Evolutionary conservation across 108 stramenopile genomes (phyloP).

Genomic region (Skeletonema grethae): DNA sequence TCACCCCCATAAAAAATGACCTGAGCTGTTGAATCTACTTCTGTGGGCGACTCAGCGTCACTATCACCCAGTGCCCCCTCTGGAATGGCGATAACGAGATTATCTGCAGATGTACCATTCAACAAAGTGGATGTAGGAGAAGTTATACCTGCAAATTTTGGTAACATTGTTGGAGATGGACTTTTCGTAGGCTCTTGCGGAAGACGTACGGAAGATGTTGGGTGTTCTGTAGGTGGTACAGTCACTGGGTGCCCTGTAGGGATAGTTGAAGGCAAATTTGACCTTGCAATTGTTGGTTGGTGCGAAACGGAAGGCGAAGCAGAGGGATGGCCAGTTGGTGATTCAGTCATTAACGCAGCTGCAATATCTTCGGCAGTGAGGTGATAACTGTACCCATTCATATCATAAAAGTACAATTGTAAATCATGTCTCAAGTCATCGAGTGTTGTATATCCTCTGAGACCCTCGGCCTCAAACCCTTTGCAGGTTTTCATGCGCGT

Average conservation of each 20-base stretch:
- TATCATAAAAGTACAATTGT: conserved; percentile 1
- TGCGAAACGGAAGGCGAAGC: background rate
- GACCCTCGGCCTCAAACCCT: background rate
- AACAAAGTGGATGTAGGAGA: background rate
- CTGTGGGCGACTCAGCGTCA: no score
- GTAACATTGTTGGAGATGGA: background rate
- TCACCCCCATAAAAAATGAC: no score
- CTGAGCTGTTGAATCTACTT: no score
- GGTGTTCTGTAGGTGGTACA: background rate
- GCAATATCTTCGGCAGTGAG: background rate
- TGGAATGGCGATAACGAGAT: no score
- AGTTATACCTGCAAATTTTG: background rate
- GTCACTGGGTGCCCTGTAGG: background rate
- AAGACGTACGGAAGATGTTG: background rate
- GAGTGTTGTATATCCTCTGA: background rate
- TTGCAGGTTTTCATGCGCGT: background rate
- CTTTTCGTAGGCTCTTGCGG: background rate
- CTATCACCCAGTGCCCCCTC: no score
- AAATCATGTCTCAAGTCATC: background rate
- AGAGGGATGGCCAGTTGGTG: background rate
- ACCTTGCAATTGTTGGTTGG: background rate
- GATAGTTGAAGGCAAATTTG: background rate
- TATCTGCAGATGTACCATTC: background rate
- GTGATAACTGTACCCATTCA: background rate
- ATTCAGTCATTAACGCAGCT: background rate